Base-by-base conservation (phyloP, 176 grass and related monocot species). In the Thalia dealbata region DNA sequence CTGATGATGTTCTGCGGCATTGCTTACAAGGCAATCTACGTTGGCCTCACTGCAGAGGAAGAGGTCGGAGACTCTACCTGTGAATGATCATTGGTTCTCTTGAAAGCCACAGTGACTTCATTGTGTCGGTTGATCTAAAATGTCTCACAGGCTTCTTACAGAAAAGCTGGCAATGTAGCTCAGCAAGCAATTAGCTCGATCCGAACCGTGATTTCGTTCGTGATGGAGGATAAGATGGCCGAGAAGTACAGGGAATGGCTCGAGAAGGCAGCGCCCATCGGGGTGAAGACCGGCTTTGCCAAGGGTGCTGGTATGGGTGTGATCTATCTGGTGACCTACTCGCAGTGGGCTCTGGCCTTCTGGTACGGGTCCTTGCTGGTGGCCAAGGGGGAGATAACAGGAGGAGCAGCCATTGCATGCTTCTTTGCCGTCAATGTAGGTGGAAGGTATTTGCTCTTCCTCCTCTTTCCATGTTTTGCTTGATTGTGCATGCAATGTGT, bases 401-500 rank as follows among this genome's bases (percentile, higher is more conserved):
- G 89, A 15, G 85, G 85, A 64, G 85, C 82, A 18, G 82, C 85
- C 71, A 88, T 88, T 52, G 85, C 89, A 52, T 88, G 89, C 78
- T 85, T 91, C 77, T 88, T 88, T 70, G 82, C 80, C 15, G 89
- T 91, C 45, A 91, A 87, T 75, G 82, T 88, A 29, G 89, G 89
- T 23, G 82, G 89, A 64, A 82, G 82, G 82, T 75, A 76, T 14
- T 69, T 10, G 15, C 38, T 73, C 69, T 50, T 29, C 69, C 45
- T 46, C 2, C 44, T 52, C 11, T 67, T 61, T 35, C 13, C 52
- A 52, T 54, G 3, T 26, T 32, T 16, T 30, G 13, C 38, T 15
- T 10, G 6, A 41, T 5, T 8, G 6, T 41, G 15, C 22, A 26
- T 27, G 24, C 19, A 19, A 19, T 55, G 52, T 14, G 52, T 14